phyloP scores from a whole-genome alignment of 1,139 yeast species.

The Saccharomyces hybrid region DNA sequence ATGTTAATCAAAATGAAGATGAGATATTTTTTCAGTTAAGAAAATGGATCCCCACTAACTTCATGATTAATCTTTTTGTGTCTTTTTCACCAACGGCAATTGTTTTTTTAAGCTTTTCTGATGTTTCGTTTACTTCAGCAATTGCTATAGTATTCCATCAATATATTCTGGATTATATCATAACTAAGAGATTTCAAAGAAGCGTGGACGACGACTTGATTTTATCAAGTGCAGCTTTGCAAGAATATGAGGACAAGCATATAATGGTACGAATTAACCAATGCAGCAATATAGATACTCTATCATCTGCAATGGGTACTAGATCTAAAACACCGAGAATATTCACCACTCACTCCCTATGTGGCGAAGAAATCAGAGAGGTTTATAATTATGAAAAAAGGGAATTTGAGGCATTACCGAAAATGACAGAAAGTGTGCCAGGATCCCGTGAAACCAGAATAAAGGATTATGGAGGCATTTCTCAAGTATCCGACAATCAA shows the following conservation, averaged over 20 bases:
- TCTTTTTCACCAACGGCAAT: conserved; percentile 54
- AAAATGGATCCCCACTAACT: conserved; percentile 55
- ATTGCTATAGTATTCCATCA: conserved; percentile 37
- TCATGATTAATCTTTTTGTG: conserved; percentile 41
- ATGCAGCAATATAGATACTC: conserved; percentile 63
- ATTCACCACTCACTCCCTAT: conserved; percentile 25
- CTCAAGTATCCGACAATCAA: background rate
- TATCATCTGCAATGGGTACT: conserved; percentile 34
- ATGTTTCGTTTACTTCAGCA: conserved; percentile 39
- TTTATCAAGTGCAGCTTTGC: conserved; percentile 52
- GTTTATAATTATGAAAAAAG: conserved; percentile 17
- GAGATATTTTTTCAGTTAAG: conserved; percentile 43
- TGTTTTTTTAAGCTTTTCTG: conserved; percentile 34
- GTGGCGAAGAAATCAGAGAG: conserved; percentile 23
- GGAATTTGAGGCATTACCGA: conserved; percentile 17
- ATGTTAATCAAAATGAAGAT: conserved; percentile 4
- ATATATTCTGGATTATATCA: conserved; percentile 36
- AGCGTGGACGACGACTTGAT: conserved; percentile 54
- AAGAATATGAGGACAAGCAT: conserved; percentile 57
- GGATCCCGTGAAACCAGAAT: background rate
- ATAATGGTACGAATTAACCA: conserved; percentile 57
- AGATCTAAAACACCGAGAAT: background rate
- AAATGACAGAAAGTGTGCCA: conserved; percentile 1
- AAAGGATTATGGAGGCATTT: background rate
- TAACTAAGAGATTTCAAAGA: conserved; percentile 41